A percentile compares a stretch with the other conserved stretches of the same genome.
Evolutionary conservation across 1,284 basidiomycete genomes (phyloP).

Genomic region (Sporisorium graminicola): DNA sequence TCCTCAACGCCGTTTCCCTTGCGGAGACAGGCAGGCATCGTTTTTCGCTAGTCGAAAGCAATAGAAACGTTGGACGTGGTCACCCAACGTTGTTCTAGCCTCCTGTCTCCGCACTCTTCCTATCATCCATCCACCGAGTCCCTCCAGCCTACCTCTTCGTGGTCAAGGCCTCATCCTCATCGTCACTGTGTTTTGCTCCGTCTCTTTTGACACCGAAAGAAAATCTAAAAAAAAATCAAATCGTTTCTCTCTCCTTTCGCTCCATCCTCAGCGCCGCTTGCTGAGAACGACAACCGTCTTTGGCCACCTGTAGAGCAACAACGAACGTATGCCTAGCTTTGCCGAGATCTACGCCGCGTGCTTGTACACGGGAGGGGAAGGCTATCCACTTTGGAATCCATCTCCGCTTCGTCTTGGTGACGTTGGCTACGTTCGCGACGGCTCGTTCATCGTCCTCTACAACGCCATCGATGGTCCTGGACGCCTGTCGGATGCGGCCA

Average conservation of each 20-base stretch:
- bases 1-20: constrained; percentile 3
- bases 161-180: constrained; percentile 4
- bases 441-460: constrained; percentile 56
- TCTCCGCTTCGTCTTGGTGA: constrained; percentile 50
- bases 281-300: neutral
- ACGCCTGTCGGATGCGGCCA: constrained; percentile 39
- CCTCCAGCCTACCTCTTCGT: neutral
- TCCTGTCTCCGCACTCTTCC: constrained; percentile 9
- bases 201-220: neutral
- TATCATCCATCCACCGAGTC: neutral
- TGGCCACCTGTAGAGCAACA: neutral
- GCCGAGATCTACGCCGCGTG: constrained; percentile 55
- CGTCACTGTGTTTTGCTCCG: neutral
- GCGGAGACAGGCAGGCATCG: constrained; percentile 14
- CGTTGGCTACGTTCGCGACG: constrained; percentile 58
- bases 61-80: constrained; percentile 42
- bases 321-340: constrained; percentile 36
- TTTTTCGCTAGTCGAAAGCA: constrained; percentile 19
- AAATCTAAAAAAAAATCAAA: constrained; percentile 1
- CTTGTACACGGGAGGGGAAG: constrained; percentile 53
- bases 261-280: neutral
- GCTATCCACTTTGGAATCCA: constrained; percentile 59
- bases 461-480: constrained; percentile 52
- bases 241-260: neutral
- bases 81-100: constrained; percentile 31